phyloP scores from a whole-genome alignment of 2,329 filamentous ascomycete species.

The Ophiostoma piceae region DNA sequence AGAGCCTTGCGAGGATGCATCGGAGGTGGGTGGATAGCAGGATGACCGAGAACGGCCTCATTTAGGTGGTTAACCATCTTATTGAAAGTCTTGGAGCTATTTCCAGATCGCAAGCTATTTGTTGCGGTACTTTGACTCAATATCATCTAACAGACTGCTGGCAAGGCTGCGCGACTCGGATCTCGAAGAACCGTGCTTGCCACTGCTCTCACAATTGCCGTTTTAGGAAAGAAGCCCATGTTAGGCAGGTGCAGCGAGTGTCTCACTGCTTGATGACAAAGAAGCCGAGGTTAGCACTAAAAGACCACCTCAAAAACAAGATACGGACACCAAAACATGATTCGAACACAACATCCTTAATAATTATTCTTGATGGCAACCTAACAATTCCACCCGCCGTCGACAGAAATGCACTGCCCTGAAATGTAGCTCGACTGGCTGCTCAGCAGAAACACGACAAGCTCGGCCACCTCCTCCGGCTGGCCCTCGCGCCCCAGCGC shows the following conservation, averaged over 20 bases:
- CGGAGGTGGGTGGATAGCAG: background rate
- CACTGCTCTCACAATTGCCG: background rate
- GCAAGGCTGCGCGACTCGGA: background rate
- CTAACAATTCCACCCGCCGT: conserved; percentile 25
- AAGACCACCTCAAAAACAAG: background rate
- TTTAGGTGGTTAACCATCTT: no score
- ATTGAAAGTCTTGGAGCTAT: no score
- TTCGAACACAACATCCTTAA: no score
- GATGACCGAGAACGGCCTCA: background rate
- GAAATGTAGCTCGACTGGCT: conserved; percentile 21
- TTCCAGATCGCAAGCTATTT: no score
- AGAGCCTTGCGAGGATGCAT: background rate
- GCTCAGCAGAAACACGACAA: conserved; percentile 41
- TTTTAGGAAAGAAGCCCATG: conserved; percentile 14
- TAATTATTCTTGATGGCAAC: background rate
- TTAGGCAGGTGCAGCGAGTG: background rate
- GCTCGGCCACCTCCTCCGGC: conserved; percentile 47
- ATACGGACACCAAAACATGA: background rate
- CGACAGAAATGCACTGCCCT: conserved; percentile 24
- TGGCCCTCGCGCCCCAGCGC: conserved; percentile 37
- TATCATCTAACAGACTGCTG: background rate
- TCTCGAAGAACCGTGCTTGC: background rate
- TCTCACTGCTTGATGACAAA: conserved; percentile 1
- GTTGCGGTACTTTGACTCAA: no score
- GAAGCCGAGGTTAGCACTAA: background rate